phyloP scores from a whole-genome alignment of 371 early-diverging fungal genomes.

The Actinomucor elegans region DNA sequence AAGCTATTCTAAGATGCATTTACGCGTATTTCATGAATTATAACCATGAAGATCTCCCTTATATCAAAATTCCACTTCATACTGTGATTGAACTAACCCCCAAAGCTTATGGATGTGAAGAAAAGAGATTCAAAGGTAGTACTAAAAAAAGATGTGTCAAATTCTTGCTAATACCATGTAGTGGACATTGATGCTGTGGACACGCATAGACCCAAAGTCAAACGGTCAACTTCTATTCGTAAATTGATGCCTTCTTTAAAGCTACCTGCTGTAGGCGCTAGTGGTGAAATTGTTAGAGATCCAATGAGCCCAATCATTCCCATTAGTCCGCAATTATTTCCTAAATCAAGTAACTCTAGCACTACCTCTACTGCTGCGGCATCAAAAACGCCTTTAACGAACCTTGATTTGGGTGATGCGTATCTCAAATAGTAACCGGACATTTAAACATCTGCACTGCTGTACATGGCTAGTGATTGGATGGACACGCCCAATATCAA shows the following conservation, averaged over 20 bases:
- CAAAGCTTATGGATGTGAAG: slow-evolving; percentile 94
- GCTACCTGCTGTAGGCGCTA: slow-evolving; percentile 39
- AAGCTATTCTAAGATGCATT: slow-evolving; percentile 92
- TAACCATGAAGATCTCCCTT: slow-evolving; percentile 91
- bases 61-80: slow-evolving; percentile 96
- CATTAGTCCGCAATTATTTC: slow-evolving; percentile 42
- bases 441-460: too few species aligned
- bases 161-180: slow-evolving; percentile 1
- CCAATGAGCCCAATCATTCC: slow-evolving; percentile 51
- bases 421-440: neutral
- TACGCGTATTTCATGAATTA: slow-evolving; percentile 94
- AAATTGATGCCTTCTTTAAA: slow-evolving; percentile 10
- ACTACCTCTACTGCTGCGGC: neutral
- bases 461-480: too few species aligned
- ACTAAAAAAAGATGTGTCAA: neutral
- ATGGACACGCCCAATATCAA: too few species aligned
- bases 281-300: slow-evolving; percentile 51
- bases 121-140: slow-evolving; percentile 75
- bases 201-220: slow-evolving; percentile 74
- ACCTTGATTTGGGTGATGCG: slow-evolving; percentile 9
- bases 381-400: neutral
- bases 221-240: slow-evolving; percentile 14
- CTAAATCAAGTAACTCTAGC: slow-evolving; percentile 14
- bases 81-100: slow-evolving; percentile 96
- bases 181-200: slow-evolving; percentile 88